Conservation (phyloP, 306 rosid genomes). For the Cucurbita maxima region DNA sequence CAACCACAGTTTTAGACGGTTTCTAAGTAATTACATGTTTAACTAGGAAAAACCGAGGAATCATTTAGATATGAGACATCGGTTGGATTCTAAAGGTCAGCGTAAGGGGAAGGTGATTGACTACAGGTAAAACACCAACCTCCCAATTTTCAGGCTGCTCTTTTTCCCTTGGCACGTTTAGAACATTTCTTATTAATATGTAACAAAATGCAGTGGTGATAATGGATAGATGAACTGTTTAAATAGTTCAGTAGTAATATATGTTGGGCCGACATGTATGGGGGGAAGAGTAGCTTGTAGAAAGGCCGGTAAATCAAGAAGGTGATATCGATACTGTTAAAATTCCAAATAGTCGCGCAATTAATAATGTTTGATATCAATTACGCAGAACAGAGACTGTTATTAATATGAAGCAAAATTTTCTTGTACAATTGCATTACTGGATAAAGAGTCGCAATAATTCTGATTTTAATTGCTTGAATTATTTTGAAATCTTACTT, state of each 20-base stretch:
- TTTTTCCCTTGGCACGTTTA: background rate
- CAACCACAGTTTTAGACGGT: background rate
- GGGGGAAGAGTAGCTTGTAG: background rate
- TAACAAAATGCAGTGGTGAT: background rate
- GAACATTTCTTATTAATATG: background rate
- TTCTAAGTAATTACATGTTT: background rate
- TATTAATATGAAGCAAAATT: background rate
- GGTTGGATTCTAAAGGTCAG: conserved; percentile 88
- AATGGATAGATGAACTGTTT: background rate
- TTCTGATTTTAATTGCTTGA: background rate
- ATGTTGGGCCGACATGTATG: background rate
- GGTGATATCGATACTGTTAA: background rate
- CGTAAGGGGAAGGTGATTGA: conserved; percentile 85
- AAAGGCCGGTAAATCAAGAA: background rate
- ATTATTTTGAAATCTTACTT: background rate
- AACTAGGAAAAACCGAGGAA: conserved; percentile 84
- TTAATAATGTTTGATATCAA: background rate
- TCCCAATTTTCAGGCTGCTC: background rate
- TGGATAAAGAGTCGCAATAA: background rate
- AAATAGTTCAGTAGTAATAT: background rate
- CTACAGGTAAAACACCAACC: conserved; percentile 48
- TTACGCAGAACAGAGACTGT: background rate
- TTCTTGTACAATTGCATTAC: background rate
- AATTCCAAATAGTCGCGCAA: background rate
- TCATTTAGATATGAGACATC: conserved; percentile 97